Evolutionary conservation across 169 alveolate species (phyloP).

Genomic region (Eimeria sp.): DNA sequence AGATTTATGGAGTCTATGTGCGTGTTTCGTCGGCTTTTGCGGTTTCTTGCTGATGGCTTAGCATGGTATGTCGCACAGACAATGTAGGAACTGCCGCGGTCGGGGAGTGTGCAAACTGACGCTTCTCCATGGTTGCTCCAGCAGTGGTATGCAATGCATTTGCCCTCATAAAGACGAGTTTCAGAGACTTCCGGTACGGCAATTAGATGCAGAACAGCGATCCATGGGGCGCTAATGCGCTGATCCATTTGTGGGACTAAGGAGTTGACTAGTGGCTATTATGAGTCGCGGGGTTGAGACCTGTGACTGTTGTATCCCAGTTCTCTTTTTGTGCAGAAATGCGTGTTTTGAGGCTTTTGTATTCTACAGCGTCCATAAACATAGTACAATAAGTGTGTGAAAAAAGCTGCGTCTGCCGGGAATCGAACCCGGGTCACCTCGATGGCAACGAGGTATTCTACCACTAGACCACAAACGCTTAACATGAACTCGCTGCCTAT

Average conservation of each 20-base stretch:
- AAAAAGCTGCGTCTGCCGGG: constrained; percentile 95
- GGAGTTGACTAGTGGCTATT: not conserved
- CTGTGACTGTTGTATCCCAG: not conserved
- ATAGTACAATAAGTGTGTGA: not conserved
- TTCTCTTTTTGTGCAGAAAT: too few species aligned
- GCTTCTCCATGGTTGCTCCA: not conserved
- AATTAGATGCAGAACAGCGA: not conserved
- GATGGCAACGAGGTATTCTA: constrained; percentile 99
- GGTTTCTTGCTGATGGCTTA: not conserved
- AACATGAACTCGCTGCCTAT: not conserved
- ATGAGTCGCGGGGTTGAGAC: not conserved
- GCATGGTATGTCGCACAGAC: not conserved
- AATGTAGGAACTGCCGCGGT: not conserved
- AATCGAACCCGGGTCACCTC: constrained; percentile 99
- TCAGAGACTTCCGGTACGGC: not conserved
- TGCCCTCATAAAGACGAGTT: not conserved
- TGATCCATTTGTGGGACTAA: too few species aligned
- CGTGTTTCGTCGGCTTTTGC: not conserved
- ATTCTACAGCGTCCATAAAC: not conserved
- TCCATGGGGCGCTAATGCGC: too few species aligned
- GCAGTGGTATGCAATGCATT: not conserved
- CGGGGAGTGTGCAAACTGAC: not conserved
- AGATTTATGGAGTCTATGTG: too few species aligned
- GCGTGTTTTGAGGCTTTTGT: not conserved
- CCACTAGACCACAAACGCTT: constrained; percentile 97